Percentiles rank a stretch among this genome's conserved stretches.
Conservation (phyloP, 2,329 filamentous ascomycete genomes). For the Nothophoma quercina region DNA sequence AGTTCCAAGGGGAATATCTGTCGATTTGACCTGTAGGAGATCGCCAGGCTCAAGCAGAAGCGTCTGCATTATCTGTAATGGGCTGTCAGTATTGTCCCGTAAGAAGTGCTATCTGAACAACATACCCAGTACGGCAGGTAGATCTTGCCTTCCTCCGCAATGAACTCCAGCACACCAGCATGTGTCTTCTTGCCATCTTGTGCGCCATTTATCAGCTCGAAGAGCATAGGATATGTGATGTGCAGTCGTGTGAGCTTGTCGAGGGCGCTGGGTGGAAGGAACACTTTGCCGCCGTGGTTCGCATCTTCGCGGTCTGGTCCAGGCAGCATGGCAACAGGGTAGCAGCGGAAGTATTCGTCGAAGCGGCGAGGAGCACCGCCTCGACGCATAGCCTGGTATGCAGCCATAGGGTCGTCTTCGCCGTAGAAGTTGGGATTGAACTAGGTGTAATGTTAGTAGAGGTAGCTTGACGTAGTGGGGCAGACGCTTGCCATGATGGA, state of each 20-base stretch:
- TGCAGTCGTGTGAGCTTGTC: constrained; percentile 96
- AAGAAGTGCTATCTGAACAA: background rate
- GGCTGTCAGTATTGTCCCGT: constrained; percentile 19
- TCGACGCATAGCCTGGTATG: constrained; percentile 63
- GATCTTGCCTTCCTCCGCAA: constrained; percentile 94
- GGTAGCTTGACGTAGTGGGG: constrained; percentile 27
- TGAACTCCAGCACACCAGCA: constrained; percentile 95
- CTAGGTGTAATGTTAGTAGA: constrained; percentile 34
- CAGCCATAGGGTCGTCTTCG: constrained; percentile 61
- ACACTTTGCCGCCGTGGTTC: constrained; percentile 97
- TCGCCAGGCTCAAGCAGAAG: constrained; percentile 90
- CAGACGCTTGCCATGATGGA: constrained; percentile 43
- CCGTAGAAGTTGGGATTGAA: constrained; percentile 59
- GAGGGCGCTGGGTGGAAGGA: constrained; percentile 93
- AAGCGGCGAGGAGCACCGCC: constrained; percentile 73
- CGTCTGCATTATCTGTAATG: constrained; percentile 85
- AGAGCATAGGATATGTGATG: constrained; percentile 96
- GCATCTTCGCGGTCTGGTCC: constrained; percentile 87
- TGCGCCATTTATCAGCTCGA: constrained; percentile 91
- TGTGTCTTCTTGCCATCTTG: constrained; percentile 89
- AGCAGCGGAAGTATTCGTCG: constrained; percentile 98
- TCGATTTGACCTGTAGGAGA: constrained; percentile 93
- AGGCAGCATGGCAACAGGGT: constrained; percentile 92
- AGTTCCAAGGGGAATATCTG: constrained; percentile 85
- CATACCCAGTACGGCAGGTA: constrained; percentile 93